Conservation (phyloP, 768 basidiomycete genomes). For the Gloeopeniophorella convolvens region DNA sequence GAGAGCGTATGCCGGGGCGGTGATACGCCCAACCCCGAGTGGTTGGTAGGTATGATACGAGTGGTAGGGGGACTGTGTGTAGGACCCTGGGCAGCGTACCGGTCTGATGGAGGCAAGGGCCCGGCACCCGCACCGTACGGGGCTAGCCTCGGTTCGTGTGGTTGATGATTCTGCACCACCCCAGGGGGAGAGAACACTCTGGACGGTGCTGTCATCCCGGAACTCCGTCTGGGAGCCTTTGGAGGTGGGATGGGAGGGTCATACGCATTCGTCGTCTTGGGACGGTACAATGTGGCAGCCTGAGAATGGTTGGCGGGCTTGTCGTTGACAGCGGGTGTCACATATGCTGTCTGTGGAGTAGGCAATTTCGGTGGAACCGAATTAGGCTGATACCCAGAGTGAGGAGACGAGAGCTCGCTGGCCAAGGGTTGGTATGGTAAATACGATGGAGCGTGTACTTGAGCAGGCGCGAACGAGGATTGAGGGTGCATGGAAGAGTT, state of each 20-base stretch:
- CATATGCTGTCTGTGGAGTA: background rate
- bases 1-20: constrained; percentile 3
- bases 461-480: constrained; percentile 7
- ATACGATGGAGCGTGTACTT: constrained; percentile 21
- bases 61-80: background rate
- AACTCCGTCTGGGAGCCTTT: constrained; percentile 9
- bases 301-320: constrained; percentile 3
- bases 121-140: constrained; percentile 1
- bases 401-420: constrained; percentile 18
- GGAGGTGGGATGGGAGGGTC: constrained; percentile 29
- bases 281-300: constrained; percentile 19
- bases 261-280: constrained; percentile 27
- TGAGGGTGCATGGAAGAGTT: constrained; percentile 6
- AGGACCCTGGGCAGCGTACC: background rate
- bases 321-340: background rate
- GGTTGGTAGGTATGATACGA: background rate
- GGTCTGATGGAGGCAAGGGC: background rate
- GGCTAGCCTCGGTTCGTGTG: constrained; percentile 2
- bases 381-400: constrained; percentile 18
- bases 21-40: background rate
- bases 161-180: background rate
- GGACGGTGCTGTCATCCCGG: constrained; percentile 1
- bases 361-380: constrained; percentile 18
- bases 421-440: constrained; percentile 25
- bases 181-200: constrained; percentile 10